A percentile compares a stretch with the other conserved stretches of the same genome.
These are phyloP conservation scores for Xylaria intraflava DNA, from an alignment of 495 filamentous ascomycete genomes.

Conservation along the genomic window DNA sequence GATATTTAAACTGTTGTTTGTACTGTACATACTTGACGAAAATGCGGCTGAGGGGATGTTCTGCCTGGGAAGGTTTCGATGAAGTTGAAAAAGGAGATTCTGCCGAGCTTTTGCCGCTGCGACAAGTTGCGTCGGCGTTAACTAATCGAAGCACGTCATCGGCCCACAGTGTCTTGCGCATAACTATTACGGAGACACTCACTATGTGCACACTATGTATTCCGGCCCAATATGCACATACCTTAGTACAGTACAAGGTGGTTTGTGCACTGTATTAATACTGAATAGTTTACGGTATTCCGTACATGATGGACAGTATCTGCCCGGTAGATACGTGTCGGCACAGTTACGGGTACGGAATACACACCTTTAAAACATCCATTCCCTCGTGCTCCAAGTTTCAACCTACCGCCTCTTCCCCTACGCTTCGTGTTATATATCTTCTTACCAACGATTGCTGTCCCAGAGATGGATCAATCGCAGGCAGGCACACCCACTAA, in stretches of 20 bases:
- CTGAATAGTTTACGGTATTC: too few relatives aligned
- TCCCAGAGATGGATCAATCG: conserved; percentile 29
- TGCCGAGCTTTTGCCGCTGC: conserved; percentile 4
- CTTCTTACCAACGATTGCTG: background rate
- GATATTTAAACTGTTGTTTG: background rate
- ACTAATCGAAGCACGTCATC: background rate
- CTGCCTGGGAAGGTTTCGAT: background rate
- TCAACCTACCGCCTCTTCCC: too few relatives aligned
- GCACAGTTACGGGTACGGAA: too few relatives aligned
- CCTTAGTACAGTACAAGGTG: too few relatives aligned
- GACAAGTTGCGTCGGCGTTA: background rate
- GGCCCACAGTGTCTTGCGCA: background rate
- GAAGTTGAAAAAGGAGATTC: background rate
- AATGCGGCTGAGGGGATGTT: background rate
- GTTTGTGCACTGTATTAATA: too few relatives aligned
- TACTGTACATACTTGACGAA: background rate
- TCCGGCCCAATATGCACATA: too few relatives aligned
- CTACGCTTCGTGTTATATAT: background rate
- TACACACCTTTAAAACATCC: too few relatives aligned
- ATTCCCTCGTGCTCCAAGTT: too few relatives aligned
- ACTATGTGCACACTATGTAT: too few relatives aligned
- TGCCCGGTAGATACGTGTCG: too few relatives aligned
- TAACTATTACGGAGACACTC: too few relatives aligned
- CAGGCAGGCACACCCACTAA: conserved; percentile 14
- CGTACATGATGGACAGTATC: too few relatives aligned